Conservation (phyloP, 225 moss, liverwort and hornwort species). For the Polytrichum commune region DNA sequence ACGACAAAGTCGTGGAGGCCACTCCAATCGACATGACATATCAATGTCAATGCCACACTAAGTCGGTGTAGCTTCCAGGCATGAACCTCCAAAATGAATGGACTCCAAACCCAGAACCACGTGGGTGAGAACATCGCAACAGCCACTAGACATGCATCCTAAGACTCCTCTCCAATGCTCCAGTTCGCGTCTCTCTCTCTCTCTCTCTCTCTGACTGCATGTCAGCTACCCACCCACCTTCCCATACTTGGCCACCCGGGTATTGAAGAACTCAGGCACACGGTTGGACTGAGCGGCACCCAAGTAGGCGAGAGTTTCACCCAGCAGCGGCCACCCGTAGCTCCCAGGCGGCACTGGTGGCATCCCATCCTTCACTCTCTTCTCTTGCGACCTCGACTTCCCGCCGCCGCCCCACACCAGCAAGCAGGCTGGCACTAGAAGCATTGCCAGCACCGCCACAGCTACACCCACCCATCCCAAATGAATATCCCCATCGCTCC, state of each 20-base stretch:
- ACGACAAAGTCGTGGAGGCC: no score
- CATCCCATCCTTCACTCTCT: neutral
- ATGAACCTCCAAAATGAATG: no score
- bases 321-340: constrained; percentile 36
- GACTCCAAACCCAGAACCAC: no score
- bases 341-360: constrained; percentile 37
- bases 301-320: constrained; percentile 25
- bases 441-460: neutral
- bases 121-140: no score
- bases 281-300: neutral
- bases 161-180: no score
- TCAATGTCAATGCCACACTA: no score
- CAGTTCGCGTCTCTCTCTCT: no score
- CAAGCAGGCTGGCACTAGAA: constrained; percentile 3
- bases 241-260: constrained; percentile 27
- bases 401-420: constrained; percentile 7
- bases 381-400: neutral
- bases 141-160: no score
- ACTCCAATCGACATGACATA: no score
- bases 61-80: no score
- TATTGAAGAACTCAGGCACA: neutral
- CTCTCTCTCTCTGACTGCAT: no score
- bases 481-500: no score
- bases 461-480: neutral
- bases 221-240: neutral